A percentile compares a stretch with the other conserved stretches of the same genome.
These are phyloP conservation scores for Cupressus sempervirens DNA, from an alignment of 75 land plant species.

Conservation along the genomic window DNA sequence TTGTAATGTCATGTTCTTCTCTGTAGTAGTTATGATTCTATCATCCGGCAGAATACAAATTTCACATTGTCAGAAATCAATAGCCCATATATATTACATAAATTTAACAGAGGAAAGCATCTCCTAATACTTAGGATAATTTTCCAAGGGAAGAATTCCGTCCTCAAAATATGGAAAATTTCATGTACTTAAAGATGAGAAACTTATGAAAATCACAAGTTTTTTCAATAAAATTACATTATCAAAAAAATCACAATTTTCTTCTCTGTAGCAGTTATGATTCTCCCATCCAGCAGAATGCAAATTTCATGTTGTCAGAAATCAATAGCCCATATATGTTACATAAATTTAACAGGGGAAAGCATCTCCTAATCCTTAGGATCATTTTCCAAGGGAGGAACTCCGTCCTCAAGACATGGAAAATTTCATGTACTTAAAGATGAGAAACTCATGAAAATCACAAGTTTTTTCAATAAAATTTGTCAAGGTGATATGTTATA, in stretches of 20 bases:
- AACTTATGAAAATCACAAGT: neutral
- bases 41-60: neutral
- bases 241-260: too few species aligned
- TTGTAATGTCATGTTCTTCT: neutral
- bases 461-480: too few species aligned
- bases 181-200: neutral
- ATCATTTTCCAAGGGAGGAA: neutral
- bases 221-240: too few species aligned
- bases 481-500: too few species aligned
- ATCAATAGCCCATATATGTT: neutral
- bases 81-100: neutral
- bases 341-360: neutral
- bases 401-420: neutral
- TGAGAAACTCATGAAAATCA: neutral
- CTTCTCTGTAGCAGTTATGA: neutral
- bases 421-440: neutral
- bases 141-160: neutral
- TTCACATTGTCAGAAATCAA: neutral
- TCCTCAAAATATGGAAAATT: neutral
- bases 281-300: neutral
- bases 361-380: neutral
- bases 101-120: neutral
- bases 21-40: neutral
- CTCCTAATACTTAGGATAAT: neutral
- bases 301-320: neutral